These are phyloP conservation scores for Chlorella vulgaris DNA, from an alignment of 139 green algal species.

Conservation along the genomic window DNA sequence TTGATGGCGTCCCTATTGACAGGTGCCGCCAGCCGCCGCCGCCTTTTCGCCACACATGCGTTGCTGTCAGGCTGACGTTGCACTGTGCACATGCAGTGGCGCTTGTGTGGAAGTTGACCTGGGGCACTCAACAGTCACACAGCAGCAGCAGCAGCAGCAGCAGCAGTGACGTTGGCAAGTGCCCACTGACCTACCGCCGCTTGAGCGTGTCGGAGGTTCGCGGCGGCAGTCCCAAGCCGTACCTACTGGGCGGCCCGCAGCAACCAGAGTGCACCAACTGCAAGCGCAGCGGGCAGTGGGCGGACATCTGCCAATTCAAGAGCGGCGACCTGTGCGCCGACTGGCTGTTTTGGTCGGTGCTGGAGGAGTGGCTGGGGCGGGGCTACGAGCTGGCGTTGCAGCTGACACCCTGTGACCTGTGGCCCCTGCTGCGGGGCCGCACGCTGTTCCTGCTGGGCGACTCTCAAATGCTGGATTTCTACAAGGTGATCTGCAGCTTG, in stretches of 20 bases:
- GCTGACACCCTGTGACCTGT: slow-evolving; percentile 37
- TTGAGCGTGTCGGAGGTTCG: neutral
- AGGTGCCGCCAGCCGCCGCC: too few species aligned
- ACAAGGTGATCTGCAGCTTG: neutral
- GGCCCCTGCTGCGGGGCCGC: slow-evolving; percentile 20
- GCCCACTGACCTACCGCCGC: neutral
- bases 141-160: neutral
- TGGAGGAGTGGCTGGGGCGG: neutral
- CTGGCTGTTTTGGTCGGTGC: neutral
- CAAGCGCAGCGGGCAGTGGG: neutral
- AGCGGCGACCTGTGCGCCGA: neutral
- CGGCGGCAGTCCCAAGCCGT: neutral
- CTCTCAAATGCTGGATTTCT: slow-evolving; percentile 30
- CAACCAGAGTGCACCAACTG: slow-evolving; percentile 3
- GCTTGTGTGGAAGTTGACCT: too few species aligned
- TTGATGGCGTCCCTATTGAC: too few species aligned
- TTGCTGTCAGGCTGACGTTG: neutral
- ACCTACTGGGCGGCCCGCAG: slow-evolving; percentile 7
- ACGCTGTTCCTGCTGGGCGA: slow-evolving; percentile 39
- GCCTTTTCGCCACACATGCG: neutral
- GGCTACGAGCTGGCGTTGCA: slow-evolving; percentile 6
- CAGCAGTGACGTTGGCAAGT: neutral
- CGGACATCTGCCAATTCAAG: slow-evolving; percentile 11
- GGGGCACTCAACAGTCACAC: too few species aligned
- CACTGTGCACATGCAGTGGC: too few species aligned